phyloP scores from a whole-genome alignment of 2,329 filamentous ascomycete species.

The Cytospora mali region DNA sequence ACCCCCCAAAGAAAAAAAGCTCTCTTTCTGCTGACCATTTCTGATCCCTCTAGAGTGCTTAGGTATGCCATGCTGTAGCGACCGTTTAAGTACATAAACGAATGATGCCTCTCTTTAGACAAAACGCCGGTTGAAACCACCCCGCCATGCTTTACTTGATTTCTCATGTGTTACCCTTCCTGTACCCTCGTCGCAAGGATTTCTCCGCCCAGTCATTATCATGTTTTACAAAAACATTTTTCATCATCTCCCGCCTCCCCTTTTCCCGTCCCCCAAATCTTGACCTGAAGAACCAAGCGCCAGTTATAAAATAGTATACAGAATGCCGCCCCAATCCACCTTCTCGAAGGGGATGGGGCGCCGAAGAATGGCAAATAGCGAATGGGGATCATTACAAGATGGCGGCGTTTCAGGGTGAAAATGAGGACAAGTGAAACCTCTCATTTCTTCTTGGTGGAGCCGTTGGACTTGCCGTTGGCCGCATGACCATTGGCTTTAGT shows the following conservation, averaged over 20 bases:
- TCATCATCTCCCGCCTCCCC: not conserved
- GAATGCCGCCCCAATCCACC: not conserved
- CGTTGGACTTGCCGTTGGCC: constrained; percentile 36
- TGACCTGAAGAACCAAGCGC: constrained; percentile 9
- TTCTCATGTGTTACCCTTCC: constrained; percentile 18
- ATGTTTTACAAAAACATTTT: constrained; percentile 1
- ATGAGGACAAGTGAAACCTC: not conserved
- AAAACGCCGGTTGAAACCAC: constrained; percentile 19
- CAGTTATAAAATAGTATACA: constrained; percentile 16
- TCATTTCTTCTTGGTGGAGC: constrained; percentile 28
- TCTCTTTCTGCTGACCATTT: not conserved
- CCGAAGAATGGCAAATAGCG: constrained; percentile 9
- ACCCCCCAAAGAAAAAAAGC: too few relatives aligned
- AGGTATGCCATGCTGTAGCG: constrained; percentile 12
- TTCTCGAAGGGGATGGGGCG: not conserved
- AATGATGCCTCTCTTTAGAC: constrained; percentile 12
- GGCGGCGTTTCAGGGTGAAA: not conserved
- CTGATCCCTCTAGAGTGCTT: too few relatives aligned
- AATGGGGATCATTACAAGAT: constrained; percentile 21
- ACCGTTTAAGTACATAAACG: constrained; percentile 9
- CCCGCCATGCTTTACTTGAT: constrained; percentile 18
- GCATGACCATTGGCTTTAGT: constrained; percentile 23
- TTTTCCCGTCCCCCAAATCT: not conserved
- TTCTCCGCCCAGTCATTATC: not conserved
- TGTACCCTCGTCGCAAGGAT: not conserved